Base-by-base conservation (phyloP, 2,329 filamentous ascomycete genomes). In the Coniella vitis region DNA sequence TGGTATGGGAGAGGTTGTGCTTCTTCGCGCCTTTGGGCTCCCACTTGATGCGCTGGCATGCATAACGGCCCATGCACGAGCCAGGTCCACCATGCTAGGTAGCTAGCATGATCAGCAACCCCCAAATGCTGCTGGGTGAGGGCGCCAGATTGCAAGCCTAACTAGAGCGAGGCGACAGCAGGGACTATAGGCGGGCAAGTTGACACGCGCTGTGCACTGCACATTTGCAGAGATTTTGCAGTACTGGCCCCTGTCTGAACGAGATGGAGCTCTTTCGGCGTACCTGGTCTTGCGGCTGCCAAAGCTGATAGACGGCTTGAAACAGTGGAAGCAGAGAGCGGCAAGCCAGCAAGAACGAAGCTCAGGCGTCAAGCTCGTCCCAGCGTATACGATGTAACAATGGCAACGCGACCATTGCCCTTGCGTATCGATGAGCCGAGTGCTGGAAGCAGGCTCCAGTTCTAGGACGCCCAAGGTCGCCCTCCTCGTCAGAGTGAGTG, bases 61-160 rank as follows among this genome's bases (percentile, higher is more conserved):
- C 74, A 78, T 76, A 72, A 76, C 72, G 73, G 73, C 71, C 74
- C 70, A 73, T 76, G 75, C 74, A 76, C 63, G 66, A 70, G 63
- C 66, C 63, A 66, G 67, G 67, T 63, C 66, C 66, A 69, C 68
- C 65, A 61, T 61, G 65, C 64, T 62, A 63, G 68, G 66, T 68
- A 70, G 63, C 66, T 65, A 29, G 25, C 25, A 10, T 10, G 25
- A 29, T 29, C 25, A 29, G 25, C 69, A 69, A 66, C 66, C 58
- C n/a, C 29, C 56, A 60, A 48, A 48, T 54, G 55, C 55, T 55
- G 47, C 53, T 52, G 52, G 47, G 59, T 38, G 19, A 20, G 32
- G 57, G 55, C 53, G 56, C 54, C 48, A 52, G 44, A 48, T 50
- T 38, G 47, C 41, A 42, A 38, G 40, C 37, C 39, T 34, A 34